Conservation (phyloP, 345 rosid species). For the Salix arbutifolia region DNA sequence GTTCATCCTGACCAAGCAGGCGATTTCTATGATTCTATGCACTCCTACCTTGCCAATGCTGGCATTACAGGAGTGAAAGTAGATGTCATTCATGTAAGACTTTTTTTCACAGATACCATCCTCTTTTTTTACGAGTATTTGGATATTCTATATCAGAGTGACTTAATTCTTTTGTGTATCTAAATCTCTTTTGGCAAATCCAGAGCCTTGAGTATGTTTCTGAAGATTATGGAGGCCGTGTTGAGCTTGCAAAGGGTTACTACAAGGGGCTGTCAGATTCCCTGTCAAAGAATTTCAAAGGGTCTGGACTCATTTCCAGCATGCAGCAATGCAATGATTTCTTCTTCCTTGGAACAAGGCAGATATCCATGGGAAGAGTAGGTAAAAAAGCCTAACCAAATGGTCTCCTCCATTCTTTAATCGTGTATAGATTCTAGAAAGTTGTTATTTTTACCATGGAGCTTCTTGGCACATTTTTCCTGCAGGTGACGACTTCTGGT, state of each 20-base stretch:
- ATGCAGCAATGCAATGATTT: conserved; percentile 96
- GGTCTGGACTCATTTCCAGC: conserved; percentile 67
- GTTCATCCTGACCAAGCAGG: conserved; percentile 63
- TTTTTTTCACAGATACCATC: neutral
- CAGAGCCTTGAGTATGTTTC: conserved; percentile 65
- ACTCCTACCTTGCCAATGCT: conserved; percentile 59
- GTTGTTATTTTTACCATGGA: neutral
- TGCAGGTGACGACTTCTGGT: conserved; percentile 93
- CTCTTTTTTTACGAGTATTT: neutral
- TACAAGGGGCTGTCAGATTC: conserved; percentile 62
- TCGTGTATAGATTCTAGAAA: neutral
- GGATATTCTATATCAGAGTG: neutral
- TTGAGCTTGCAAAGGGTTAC: conserved; percentile 66
- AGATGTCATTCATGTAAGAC: conserved; percentile 78
- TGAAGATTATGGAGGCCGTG: conserved; percentile 81
- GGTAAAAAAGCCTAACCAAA: conserved; percentile 28
- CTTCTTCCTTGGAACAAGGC: conserved; percentile 76
- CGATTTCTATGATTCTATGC: conserved; percentile 75
- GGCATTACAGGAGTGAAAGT: conserved; percentile 80
- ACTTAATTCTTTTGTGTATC: neutral
- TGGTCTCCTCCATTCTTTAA: neutral
- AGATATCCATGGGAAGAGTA: conserved; percentile 84
- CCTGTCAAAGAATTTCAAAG: conserved; percentile 68
- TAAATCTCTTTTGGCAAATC: neutral
- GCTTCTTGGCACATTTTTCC: neutral